Conservation (phyloP, 108 stramenopile genomes). For the Chaetoceros muelleri region DNA sequence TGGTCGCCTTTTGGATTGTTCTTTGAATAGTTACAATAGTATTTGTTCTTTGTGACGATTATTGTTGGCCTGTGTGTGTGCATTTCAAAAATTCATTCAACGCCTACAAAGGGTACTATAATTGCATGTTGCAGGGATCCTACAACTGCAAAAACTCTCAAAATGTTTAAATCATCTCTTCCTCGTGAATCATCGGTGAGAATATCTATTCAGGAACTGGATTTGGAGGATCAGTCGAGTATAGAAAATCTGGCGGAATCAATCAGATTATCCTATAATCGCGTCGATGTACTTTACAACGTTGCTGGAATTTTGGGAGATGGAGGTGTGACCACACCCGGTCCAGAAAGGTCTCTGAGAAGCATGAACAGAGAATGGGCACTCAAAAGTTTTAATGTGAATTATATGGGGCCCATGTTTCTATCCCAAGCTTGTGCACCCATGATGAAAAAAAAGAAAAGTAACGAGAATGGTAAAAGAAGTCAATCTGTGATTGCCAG, state of each 20-base stretch:
- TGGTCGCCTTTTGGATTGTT: no score
- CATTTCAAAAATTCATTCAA: no score
- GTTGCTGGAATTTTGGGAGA: conserved; percentile 77
- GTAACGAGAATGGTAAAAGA: conserved; percentile 10
- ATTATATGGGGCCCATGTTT: conserved; percentile 72
- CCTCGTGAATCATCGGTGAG: conserved; percentile 12
- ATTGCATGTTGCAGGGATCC: conserved; percentile 71
- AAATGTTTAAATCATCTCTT: conserved; percentile 12
- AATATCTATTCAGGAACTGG: conserved; percentile 33
- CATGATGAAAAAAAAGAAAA: conserved; percentile 31
- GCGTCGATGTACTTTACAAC: conserved; percentile 67
- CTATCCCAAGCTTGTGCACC: conserved; percentile 54
- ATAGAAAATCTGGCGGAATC: conserved; percentile 31
- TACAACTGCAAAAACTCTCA: conserved; percentile 15
- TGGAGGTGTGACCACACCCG: conserved; percentile 38
- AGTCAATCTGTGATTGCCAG: conserved; percentile 58
- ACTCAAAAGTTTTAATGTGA: conserved; percentile 55
- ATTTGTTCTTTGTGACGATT: no score
- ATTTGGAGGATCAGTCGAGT: conserved; percentile 52
- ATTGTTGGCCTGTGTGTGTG: no score
- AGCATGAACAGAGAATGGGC: conserved; percentile 76
- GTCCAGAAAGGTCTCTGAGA: conserved; percentile 63
- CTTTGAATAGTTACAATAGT: no score
- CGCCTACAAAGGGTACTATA: conserved; percentile 37
- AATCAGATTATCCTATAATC: conserved; percentile 28